phyloP scores from a whole-genome alignment of 2,329 filamentous ascomycete genomes.

The Didymella keratinophila region DNA sequence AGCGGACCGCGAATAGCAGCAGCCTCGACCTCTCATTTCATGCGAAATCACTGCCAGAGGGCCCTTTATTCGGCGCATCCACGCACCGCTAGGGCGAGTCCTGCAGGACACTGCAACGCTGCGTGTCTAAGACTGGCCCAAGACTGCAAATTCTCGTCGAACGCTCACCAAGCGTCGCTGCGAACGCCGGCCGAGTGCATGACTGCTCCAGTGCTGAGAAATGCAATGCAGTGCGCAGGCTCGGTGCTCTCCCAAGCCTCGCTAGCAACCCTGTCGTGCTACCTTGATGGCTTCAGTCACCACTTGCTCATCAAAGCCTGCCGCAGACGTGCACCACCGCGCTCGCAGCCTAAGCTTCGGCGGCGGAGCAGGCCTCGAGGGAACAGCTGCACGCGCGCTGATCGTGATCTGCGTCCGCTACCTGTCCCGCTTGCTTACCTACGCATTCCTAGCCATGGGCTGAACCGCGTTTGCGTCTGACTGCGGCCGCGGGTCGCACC shows the following conservation, averaged over 20 bases:
- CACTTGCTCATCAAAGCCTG: slow-evolving; percentile 6
- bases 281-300: slow-evolving; percentile 9
- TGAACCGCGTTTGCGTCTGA: not conserved
- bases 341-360: not conserved
- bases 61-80: slow-evolving; percentile 7
- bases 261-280: slow-evolving; percentile 17
- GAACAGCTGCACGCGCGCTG: slow-evolving; percentile 4
- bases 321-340: not conserved
- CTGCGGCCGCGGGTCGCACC: slow-evolving; percentile 6
- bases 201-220: slow-evolving; percentile 14
- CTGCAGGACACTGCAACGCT: not conserved
- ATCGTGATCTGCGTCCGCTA: slow-evolving; percentile 11
- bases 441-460: not conserved
- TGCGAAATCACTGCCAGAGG: slow-evolving; percentile 2
- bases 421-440: slow-evolving; percentile 5
- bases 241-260: slow-evolving; percentile 10
- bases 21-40: slow-evolving; percentile 22
- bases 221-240: slow-evolving; percentile 13
- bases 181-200: slow-evolving; percentile 13
- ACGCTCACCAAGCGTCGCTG: slow-evolving; percentile 5
- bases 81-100: slow-evolving; percentile 5
- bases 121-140: slow-evolving; percentile 1
- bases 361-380: not conserved
- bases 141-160: slow-evolving; percentile 3
- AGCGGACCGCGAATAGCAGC: slow-evolving; percentile 20